phyloP scores from a whole-genome alignment of 2,329 filamentous ascomycete genomes.

The Penicillium corylophilum region DNA sequence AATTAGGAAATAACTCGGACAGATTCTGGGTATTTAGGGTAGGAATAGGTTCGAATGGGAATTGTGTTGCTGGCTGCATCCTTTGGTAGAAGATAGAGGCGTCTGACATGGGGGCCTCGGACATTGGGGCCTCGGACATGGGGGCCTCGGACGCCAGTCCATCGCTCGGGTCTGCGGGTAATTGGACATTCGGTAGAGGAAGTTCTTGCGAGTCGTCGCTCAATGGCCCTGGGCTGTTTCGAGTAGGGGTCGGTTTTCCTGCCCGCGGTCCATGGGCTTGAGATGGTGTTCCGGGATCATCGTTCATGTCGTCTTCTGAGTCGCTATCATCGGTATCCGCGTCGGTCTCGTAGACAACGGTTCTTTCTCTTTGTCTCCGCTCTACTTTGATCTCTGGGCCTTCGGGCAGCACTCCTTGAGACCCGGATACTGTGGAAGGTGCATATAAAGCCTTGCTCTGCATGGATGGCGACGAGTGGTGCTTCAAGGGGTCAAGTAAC shows the following conservation, averaged over 20 bases:
- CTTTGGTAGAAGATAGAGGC: constrained; percentile 40
- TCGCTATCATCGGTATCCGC: constrained; percentile 39
- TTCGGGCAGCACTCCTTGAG: not conserved
- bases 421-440: constrained; percentile 1
- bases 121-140: constrained; percentile 15
- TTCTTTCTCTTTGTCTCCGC: constrained; percentile 23
- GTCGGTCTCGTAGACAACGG: constrained; percentile 45
- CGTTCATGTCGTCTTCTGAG: constrained; percentile 21
- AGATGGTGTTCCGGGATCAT: constrained; percentile 11
- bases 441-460: constrained; percentile 1
- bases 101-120: constrained; percentile 33
- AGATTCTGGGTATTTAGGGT: constrained; percentile 37
- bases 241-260: not conserved
- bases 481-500: not conserved
- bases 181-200: constrained; percentile 25
- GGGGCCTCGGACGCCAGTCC: constrained; percentile 21
- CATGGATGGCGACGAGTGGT: not conserved
- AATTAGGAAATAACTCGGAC: constrained; percentile 39
- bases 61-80: constrained; percentile 37
- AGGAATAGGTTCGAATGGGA: constrained; percentile 37
- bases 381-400: not conserved
- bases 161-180: constrained; percentile 25
- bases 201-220: constrained; percentile 34
- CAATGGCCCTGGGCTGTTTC: constrained; percentile 12
- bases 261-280: not conserved